phyloP scores from a whole-genome alignment of 805 yeast species.

The Suhomyces canberraensis region DNA sequence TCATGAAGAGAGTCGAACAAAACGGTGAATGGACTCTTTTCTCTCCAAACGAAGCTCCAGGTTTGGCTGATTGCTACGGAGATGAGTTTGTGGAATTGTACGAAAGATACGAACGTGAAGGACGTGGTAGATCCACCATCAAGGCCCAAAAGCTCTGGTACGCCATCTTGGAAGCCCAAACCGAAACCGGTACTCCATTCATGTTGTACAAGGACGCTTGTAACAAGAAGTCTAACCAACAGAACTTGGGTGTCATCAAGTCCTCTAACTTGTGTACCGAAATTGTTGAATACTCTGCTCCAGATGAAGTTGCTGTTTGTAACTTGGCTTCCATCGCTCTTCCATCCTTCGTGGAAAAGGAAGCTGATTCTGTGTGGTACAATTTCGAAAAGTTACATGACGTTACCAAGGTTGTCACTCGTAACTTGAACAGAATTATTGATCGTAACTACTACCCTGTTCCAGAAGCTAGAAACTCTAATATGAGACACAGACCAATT shows the following conservation, averaged over 20 bases:
- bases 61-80: conserved; percentile 78
- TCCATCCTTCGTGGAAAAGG: conserved; percentile 60
- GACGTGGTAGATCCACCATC: conserved; percentile 51
- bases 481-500: conserved; percentile 83
- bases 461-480: conserved; percentile 68
- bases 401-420: conserved; percentile 71
- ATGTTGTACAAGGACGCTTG: conserved; percentile 92
- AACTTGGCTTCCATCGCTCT: conserved; percentile 88
- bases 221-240: conserved; percentile 82
- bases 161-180: conserved; percentile 85
- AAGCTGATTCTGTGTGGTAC: conserved; percentile 36
- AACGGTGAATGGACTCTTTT: conserved; percentile 85
- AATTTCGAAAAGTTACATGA: conserved; percentile 74
- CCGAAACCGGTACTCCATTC: conserved; percentile 96
- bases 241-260: conserved; percentile 88
- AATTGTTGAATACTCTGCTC: conserved; percentile 85
- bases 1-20: conserved; percentile 84
- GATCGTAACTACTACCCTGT: conserved; percentile 87
- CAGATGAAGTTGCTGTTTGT: conserved; percentile 95
- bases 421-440: conserved; percentile 77
- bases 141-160: conserved; percentile 92
- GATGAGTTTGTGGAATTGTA: conserved; percentile 76
- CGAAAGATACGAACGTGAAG: conserved; percentile 67
- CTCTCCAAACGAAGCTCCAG: conserved; percentile 87
- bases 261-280: conserved; percentile 95